A percentile compares a stretch with the other conserved stretches of the same genome.
These are phyloP conservation scores for Wallacemonas sp. DNA, from an alignment of 208 protist species.

Conservation along the genomic window DNA sequence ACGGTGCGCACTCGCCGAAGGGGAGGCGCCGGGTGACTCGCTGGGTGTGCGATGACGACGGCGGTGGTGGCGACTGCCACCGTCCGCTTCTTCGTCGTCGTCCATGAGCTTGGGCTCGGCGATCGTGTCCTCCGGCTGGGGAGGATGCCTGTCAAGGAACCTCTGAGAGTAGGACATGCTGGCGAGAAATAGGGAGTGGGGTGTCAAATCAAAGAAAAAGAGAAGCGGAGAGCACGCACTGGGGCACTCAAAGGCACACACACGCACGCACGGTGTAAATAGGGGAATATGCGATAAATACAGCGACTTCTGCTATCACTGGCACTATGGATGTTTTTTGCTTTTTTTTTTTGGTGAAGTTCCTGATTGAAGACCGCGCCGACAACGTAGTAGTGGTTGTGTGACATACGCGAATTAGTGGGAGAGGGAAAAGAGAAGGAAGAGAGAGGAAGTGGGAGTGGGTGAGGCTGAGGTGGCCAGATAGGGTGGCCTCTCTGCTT, in stretches of 20 bases:
- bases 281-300: background rate
- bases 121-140: constrained; percentile 9
- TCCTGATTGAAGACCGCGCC: too few species aligned
- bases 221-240: background rate
- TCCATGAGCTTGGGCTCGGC: constrained; percentile 16
- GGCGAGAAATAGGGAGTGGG: background rate
- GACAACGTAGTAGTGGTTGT: too few species aligned
- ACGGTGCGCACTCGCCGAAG: background rate
- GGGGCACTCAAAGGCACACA: too few species aligned
- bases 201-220: background rate
- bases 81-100: constrained; percentile 3
- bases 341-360: too few species aligned
- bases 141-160: background rate
- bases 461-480: too few species aligned
- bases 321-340: too few species aligned
- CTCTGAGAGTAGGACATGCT: constrained; percentile 9
- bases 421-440: background rate
- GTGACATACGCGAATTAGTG: too few species aligned
- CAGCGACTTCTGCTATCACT: too few species aligned
- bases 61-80: background rate
- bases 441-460: constrained; percentile 12
- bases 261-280: background rate
- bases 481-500: too few species aligned
- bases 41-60: background rate
- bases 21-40: too few species aligned